Evolutionary conservation across 202 grass and related monocot genomes (phyloP), one percentile per base, ranked within the genome.

Genomic region (Cymbopogon flexuosus): DNA sequence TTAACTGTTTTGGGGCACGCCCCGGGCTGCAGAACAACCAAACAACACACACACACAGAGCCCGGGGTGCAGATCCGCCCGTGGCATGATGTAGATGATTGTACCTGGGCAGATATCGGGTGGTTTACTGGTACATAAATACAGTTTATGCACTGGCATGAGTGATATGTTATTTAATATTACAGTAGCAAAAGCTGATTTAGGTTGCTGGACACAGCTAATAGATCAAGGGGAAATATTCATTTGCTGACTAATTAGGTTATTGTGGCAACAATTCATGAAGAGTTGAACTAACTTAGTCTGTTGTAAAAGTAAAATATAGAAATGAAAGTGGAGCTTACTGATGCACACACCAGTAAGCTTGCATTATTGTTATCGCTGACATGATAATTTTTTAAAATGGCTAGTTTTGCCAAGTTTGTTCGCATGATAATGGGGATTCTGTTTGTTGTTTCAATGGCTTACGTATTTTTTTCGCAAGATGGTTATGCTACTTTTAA

Each of bases 331-430:
- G 33, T 59, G 51, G 6, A 39, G 39, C 30, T 62, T 39, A 77
- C 9, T 62, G 16, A 76, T 83, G 47, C 12, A 31, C 18, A 0
- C 9, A 6, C 6, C 29, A 31, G 23, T 79, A 31, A 41, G 34
- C 65, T 31, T 64, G 21, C 49, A 34, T 39, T 57, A 41, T 56
- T 6, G 23, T 51, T 42, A 30, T 51, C 5, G 29, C 2, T 2
- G 6, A 9, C 24, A 57, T 57, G 49, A 12, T 60, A 56, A 19
- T 52, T 37, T 46, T n/a, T 34, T 59, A 31, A 35, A 27, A 4
- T 18, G 71, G 71, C 19, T 46, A 22, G 5, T 21, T 75, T 64
- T 62, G 41, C 63, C 9, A 83, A 75, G 10, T 57, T 42, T 83
- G 43, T 62, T 46, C 14, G 21, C 30, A 10, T 27, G 13, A 18